phyloP scores from a whole-genome alignment of 2,329 filamentous ascomycete species.

The Colletotrichum chrysophilum region DNA sequence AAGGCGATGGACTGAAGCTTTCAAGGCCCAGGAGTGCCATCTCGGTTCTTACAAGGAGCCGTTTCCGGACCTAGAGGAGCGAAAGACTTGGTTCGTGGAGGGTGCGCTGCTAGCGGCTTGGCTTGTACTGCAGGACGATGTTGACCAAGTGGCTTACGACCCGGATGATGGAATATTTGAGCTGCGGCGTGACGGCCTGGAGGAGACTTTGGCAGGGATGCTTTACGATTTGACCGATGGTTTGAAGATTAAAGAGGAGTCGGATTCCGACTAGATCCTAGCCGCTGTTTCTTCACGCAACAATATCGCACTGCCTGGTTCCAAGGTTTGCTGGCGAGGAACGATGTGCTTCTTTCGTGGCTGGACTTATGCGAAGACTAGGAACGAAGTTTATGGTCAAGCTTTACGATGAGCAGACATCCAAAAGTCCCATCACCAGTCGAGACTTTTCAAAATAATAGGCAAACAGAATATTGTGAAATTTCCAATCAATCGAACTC shows the following conservation, averaged over 20 bases:
- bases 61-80: not conserved
- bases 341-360: not conserved
- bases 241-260: not conserved
- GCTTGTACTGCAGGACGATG: not conserved
- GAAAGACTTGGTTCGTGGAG: not conserved
- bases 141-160: not conserved
- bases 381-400: not conserved
- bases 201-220: not conserved
- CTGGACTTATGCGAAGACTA: not conserved
- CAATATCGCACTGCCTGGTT: not conserved
- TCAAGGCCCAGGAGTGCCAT: not conserved
- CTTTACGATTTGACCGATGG: not conserved
- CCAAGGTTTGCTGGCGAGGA: not conserved
- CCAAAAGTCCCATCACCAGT: not conserved
- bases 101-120: not conserved
- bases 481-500: not conserved
- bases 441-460: not conserved
- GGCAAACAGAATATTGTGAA: not conserved
- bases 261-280: not conserved
- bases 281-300: not conserved
- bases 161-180: not conserved
- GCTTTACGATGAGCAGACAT: not conserved
- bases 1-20: not conserved
- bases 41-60: not conserved
- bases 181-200: not conserved